Evolutionary conservation across 768 basidiomycete genomes (phyloP).

Genomic region (Leccinum arenicola): DNA sequence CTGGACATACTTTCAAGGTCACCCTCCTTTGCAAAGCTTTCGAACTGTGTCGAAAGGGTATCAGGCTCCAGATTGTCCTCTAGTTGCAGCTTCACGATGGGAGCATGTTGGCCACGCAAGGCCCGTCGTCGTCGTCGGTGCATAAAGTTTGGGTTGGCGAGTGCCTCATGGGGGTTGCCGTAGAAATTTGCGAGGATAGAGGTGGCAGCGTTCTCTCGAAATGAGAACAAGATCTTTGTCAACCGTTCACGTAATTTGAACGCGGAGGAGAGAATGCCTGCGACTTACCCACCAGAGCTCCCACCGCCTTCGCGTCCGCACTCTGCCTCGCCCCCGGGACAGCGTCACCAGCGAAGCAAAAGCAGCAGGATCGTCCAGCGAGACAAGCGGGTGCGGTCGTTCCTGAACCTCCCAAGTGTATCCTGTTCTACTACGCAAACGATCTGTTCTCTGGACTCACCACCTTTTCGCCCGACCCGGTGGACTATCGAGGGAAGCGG

Average conservation of each 20-base stretch:
- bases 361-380: no score
- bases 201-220: constrained; percentile 54
- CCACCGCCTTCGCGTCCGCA: no score
- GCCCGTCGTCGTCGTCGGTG: constrained; percentile 23
- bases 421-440: no score
- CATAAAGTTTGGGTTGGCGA: constrained; percentile 37
- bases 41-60: constrained; percentile 45
- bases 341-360: no score
- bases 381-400: no score
- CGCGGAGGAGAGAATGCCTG: constrained; percentile 51
- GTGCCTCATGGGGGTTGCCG: constrained; percentile 37
- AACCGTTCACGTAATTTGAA: constrained; percentile 51
- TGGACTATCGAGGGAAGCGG: no score
- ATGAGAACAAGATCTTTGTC: constrained; percentile 47
- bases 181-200: constrained; percentile 49
- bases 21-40: constrained; percentile 46
- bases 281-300: no score
- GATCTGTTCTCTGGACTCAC: no score
- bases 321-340: no score
- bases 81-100: constrained; percentile 36
- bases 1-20: constrained; percentile 42
- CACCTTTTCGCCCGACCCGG: no score
- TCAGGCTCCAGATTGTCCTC: constrained; percentile 47
- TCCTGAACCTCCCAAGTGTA: no score
- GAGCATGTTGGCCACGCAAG: constrained; percentile 35